phyloP scores from a whole-genome alignment of 768 basidiomycete species.

The Gloeostereum incarnatum region DNA sequence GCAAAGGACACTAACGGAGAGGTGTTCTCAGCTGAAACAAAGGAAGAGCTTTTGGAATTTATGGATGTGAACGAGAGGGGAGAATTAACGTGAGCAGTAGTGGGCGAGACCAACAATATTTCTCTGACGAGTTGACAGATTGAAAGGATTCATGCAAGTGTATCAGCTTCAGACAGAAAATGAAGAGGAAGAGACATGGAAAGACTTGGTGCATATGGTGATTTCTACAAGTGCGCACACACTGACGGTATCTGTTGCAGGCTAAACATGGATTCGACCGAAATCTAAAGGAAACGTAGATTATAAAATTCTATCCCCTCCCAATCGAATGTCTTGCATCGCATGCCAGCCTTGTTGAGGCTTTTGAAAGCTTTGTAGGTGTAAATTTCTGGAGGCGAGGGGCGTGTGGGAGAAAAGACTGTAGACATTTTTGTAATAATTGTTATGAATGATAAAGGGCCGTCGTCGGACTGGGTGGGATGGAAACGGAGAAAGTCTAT shows the following conservation, averaged over 20 bases:
- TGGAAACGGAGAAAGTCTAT: no score
- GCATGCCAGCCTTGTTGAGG: no score
- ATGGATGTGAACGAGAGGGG: slow-evolving; percentile 69
- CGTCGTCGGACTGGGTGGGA: no score
- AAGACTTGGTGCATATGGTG: slow-evolving; percentile 51
- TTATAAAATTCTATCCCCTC: slow-evolving; percentile 80
- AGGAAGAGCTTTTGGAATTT: slow-evolving; percentile 68
- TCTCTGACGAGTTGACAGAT: slow-evolving; percentile 26
- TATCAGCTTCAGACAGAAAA: slow-evolving; percentile 82
- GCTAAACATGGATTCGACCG: slow-evolving; percentile 73
- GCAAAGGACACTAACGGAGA: slow-evolving; percentile 76
- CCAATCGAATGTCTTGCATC: no score
- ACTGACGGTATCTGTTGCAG: slow-evolving; percentile 20
- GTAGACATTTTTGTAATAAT: no score
- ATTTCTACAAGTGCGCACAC: slow-evolving; percentile 1
- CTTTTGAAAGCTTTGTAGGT: no score
- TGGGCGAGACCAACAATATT: neutral
- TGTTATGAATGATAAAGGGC: no score
- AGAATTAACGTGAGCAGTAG: slow-evolving; percentile 45
- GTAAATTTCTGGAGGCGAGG: no score
- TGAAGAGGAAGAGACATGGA: slow-evolving; percentile 81
- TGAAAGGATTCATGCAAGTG: slow-evolving; percentile 75
- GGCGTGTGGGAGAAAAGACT: no score
- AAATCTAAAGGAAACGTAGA: slow-evolving; percentile 34
- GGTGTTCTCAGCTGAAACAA: slow-evolving; percentile 68